These are phyloP conservation scores for Calonectria pseudoturangicola DNA, from an alignment of 2,329 filamentous ascomycete genomes.

Conservation along the genomic window DNA sequence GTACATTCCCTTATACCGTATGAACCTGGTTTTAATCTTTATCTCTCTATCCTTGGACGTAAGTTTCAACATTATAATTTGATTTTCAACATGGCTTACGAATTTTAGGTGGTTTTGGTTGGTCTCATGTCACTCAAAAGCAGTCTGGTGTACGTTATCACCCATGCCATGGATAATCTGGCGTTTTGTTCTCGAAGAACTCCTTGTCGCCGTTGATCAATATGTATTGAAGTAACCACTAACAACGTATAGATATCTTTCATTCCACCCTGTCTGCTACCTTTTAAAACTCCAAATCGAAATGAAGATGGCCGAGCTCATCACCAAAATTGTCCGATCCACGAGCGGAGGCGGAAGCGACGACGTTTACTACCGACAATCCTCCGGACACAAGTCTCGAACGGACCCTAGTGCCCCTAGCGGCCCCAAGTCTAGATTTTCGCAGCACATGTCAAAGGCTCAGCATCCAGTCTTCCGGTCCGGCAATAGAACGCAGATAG, in stretches of 20 bases:
- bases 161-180: accelerated
- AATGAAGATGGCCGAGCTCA: slow-evolving; percentile 70
- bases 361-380: slow-evolving; percentile 40
- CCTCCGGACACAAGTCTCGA: slow-evolving; percentile 21
- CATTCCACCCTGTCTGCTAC: slow-evolving; percentile 68
- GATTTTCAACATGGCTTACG: not conserved
- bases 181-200: too few relatives aligned
- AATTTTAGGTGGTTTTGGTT: slow-evolving; percentile 46
- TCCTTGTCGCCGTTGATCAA: too few relatives aligned
- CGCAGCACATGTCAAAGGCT: not conserved
- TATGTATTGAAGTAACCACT: slow-evolving; percentile 23
- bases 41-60: slow-evolving; percentile 55
- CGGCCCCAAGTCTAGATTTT: not conserved
- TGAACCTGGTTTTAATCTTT: slow-evolving; percentile 54
- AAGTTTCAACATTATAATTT: accelerated
- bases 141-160: slow-evolving; percentile 50
- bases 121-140: slow-evolving; percentile 55
- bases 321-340: slow-evolving; percentile 58
- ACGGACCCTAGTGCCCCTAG: not conserved
- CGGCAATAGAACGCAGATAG: slow-evolving; percentile 29
- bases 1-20: slow-evolving; percentile 65
- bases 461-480: slow-evolving; percentile 13
- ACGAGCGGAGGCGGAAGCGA: slow-evolving; percentile 11
- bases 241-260: slow-evolving; percentile 47
- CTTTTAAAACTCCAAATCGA: slow-evolving; percentile 70